Conservation (phyloP, 768 basidiomycete genomes). For the Collybia sp. region DNA sequence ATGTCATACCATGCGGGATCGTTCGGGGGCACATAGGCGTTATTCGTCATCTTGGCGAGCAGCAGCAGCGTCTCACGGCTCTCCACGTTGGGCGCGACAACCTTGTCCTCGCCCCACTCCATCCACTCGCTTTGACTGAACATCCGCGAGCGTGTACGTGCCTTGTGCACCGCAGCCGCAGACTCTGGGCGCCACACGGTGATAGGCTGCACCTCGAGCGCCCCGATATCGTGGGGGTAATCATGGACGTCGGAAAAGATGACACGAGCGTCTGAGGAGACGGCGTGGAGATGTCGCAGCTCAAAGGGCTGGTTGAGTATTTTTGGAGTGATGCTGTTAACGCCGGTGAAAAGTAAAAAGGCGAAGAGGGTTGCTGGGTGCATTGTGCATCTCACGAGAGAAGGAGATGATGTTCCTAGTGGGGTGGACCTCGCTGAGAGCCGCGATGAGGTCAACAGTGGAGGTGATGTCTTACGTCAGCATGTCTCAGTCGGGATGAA, state of each 20-base stretch:
- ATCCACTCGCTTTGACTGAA: slow-evolving; percentile 41
- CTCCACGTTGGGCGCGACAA: slow-evolving; percentile 72
- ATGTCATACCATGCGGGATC: slow-evolving; percentile 78
- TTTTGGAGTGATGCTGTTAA: background rate
- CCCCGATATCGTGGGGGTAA: slow-evolving; percentile 4
- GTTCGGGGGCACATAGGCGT: slow-evolving; percentile 72
- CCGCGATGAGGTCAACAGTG: too few relatives aligned
- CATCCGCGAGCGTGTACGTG: slow-evolving; percentile 38
- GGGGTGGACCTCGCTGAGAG: too few relatives aligned
- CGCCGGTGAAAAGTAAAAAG: slow-evolving; percentile 15
- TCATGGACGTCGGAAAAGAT: slow-evolving; percentile 47
- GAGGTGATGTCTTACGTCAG: too few relatives aligned
- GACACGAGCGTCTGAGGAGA: slow-evolving; percentile 42
- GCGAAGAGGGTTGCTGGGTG: slow-evolving; percentile 34
- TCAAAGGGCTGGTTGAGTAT: slow-evolving; percentile 31
- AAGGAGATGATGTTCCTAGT: too few relatives aligned
- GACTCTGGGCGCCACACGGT: slow-evolving; percentile 44
- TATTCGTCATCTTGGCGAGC: slow-evolving; percentile 93
- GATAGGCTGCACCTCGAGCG: slow-evolving; percentile 24
- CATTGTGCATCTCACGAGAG: too few relatives aligned
- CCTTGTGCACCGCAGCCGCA: slow-evolving; percentile 35
- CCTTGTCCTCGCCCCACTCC: slow-evolving; percentile 73
- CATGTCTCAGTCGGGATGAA: too few relatives aligned
- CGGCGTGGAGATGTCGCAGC: slow-evolving; percentile 59
- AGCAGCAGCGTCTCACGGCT: slow-evolving; percentile 69